These are phyloP conservation scores for Claviceps fusiformis DNA, from an alignment of 2,329 filamentous ascomycete genomes.

Conservation along the genomic window DNA sequence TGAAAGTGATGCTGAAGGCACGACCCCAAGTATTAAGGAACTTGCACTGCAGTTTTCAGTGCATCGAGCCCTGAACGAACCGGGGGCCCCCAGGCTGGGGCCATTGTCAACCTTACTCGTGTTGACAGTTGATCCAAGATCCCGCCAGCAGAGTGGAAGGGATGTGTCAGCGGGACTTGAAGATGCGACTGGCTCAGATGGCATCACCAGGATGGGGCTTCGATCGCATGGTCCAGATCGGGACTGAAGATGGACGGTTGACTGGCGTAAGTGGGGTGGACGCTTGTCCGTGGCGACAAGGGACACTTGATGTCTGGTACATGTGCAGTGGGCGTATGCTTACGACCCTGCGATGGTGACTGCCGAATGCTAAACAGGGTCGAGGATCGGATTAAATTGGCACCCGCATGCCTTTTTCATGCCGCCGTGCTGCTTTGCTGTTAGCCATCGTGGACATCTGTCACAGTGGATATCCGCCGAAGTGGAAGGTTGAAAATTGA, in stretches of 20 bases:
- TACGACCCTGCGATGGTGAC: neutral
- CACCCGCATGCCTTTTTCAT: neutral
- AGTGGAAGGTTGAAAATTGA: neutral
- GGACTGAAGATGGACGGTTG: slow-evolving; percentile 6
- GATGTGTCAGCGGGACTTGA: slow-evolving; percentile 12
- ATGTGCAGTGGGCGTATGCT: neutral
- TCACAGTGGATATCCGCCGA: neutral
- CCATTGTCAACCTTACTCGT: slow-evolving; percentile 8
- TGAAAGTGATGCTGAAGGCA: neutral
- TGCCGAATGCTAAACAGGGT: neutral
- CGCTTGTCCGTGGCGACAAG: neutral
- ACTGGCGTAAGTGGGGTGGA: neutral
- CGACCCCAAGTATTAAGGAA: neutral
- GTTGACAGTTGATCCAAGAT: slow-evolving; percentile 8
- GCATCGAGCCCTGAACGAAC: neutral
- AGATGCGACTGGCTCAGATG: slow-evolving; percentile 23
- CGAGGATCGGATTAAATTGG: neutral
- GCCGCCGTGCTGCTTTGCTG: neutral
- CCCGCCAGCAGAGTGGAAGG: slow-evolving; percentile 4
- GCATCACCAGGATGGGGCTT: slow-evolving; percentile 13
- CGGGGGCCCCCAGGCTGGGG: neutral
- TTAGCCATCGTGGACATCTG: neutral
- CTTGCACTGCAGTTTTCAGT: neutral
- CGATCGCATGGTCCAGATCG: slow-evolving; percentile 16
- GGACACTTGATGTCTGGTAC: neutral